phyloP scores from a whole-genome alignment of 2,329 filamentous ascomycete genomes.

The Alternaria sp. region DNA sequence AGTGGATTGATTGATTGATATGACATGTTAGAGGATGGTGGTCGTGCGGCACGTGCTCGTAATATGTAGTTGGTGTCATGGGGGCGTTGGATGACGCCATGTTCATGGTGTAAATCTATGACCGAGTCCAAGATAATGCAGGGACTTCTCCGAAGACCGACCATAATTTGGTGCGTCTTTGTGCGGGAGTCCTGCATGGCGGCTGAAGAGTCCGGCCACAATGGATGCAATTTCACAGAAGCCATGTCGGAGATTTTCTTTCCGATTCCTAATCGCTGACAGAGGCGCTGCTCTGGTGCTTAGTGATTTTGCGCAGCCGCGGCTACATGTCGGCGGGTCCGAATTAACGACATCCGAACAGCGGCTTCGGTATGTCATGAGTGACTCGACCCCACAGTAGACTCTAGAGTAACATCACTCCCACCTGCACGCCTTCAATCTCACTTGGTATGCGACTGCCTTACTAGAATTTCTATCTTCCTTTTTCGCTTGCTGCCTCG shows the following conservation, averaged over 20 bases:
- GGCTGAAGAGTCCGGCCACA: neutral
- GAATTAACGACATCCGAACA: slow-evolving; percentile 8
- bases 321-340: slow-evolving; percentile 26
- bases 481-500: slow-evolving; percentile 1
- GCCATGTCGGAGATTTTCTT: neutral
- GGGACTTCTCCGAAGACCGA: neutral
- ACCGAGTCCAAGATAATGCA: neutral
- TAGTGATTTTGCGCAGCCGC: slow-evolving; percentile 14
- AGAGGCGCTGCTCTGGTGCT: slow-evolving; percentile 5
- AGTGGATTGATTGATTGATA: slow-evolving; percentile 37
- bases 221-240: neutral
- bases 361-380: slow-evolving; percentile 27
- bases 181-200: neutral
- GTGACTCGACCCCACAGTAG: slow-evolving; percentile 16
- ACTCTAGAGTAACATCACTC: neutral
- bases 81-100: neutral
- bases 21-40: neutral
- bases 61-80: neutral
- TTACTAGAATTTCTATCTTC: neutral
- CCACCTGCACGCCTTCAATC: neutral
- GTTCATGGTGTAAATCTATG: neutral
- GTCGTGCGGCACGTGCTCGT: neutral
- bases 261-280: slow-evolving; percentile 32
- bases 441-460: neutral
- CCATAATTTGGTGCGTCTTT: neutral